Conservation (phyloP, 805 yeast genomes). For the Yarrowia keelungensis region DNA sequence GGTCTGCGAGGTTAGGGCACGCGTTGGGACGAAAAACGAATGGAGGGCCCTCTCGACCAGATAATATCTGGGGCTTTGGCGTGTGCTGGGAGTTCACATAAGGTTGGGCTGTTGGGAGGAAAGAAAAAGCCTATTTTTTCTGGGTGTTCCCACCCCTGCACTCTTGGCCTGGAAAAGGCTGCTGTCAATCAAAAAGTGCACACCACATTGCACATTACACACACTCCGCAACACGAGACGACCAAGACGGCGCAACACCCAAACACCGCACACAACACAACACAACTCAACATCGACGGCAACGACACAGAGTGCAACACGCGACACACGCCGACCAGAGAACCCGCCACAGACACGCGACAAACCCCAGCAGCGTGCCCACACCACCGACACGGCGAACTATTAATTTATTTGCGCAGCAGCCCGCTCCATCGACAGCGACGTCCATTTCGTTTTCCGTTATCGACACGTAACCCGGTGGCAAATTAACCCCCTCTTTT, state of each 20-base stretch:
- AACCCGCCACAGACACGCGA: too few species aligned
- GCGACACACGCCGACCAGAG: too few species aligned
- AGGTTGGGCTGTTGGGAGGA: constrained; percentile 26
- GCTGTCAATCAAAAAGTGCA: constrained; percentile 10
- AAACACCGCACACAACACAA: constrained; percentile 10
- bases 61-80: constrained; percentile 6
- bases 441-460: too few species aligned
- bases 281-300: constrained; percentile 23
- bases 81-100: constrained; percentile 19
- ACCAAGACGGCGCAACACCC: too few species aligned
- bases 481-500: constrained; percentile 36
- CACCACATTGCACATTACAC: constrained; percentile 7
- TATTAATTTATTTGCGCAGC: constrained; percentile 24
- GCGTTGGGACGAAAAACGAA: background rate
- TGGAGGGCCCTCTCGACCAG: background rate
- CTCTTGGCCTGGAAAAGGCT: constrained; percentile 9
- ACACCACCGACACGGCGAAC: constrained; percentile 1
- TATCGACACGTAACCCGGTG: constrained; percentile 37
- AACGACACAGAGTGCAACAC: constrained; percentile 15
- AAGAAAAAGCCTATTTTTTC: constrained; percentile 17
- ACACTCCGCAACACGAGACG: constrained; percentile 11
- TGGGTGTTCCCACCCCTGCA: constrained; percentile 17
- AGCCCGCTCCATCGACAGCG: too few species aligned
- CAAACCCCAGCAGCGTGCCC: too few species aligned
- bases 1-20: constrained; percentile 15